phyloP scores from a whole-genome alignment of 305 asterid genomes.

The Fraxinus greggii region DNA sequence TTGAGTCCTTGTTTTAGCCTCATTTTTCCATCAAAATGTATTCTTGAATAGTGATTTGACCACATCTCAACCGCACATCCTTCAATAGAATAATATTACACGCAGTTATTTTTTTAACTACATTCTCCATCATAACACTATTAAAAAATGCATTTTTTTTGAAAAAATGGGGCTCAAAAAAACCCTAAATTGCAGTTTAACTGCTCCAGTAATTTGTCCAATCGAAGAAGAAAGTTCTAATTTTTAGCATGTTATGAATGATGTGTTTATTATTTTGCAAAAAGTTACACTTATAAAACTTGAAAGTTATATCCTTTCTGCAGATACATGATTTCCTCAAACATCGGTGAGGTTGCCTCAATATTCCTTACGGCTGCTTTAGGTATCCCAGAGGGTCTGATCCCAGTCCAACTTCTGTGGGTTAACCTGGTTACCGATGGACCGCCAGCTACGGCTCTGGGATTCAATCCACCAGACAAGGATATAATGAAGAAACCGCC shows the following conservation, averaged over 20 bases:
- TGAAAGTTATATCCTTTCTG: not conserved
- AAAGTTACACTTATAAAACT: not conserved
- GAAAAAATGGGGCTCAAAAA: too few relatives aligned
- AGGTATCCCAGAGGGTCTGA: constrained; percentile 96
- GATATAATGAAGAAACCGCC: constrained; percentile 86
- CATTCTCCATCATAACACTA: too few relatives aligned
- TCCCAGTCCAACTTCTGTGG: constrained; percentile 98
- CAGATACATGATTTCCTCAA: constrained; percentile 97
- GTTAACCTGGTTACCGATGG: constrained; percentile 97
- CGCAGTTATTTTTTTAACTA: too few relatives aligned
- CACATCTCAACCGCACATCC: too few relatives aligned
- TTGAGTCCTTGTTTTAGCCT: too few relatives aligned
- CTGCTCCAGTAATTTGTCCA: not conserved
- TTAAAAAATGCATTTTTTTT: too few relatives aligned
- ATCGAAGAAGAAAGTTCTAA: not conserved
- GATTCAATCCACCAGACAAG: constrained; percentile 91
- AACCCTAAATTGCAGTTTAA: not conserved
- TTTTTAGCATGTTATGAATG: not conserved
- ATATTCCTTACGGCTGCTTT: constrained; percentile 92
- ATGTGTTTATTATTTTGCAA: not conserved
- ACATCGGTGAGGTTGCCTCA: constrained; percentile 92
- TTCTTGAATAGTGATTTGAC: too few relatives aligned
- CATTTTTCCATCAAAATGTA: too few relatives aligned
- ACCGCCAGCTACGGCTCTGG: constrained; percentile 95
- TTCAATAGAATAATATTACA: too few relatives aligned